phyloP scores from a whole-genome alignment of 2,329 filamentous ascomycete genomes.

The Dactylellina parvicollis region DNA sequence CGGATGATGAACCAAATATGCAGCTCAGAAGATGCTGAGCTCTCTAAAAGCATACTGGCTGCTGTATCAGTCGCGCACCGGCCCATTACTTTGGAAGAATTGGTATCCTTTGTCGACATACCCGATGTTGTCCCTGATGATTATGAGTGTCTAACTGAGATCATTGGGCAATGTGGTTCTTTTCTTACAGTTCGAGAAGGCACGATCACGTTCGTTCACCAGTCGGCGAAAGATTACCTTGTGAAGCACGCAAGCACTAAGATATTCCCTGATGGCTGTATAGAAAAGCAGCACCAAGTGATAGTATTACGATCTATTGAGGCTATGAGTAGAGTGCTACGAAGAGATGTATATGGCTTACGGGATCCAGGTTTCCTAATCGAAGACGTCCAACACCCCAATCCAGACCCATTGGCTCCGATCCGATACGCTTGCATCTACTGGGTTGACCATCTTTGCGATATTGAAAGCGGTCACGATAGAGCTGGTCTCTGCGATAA shows the following conservation, averaged over 20 bases:
- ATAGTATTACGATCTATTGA: neutral
- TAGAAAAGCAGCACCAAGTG: conserved; percentile 57
- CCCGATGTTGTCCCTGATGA: conserved; percentile 47
- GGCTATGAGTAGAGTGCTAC: neutral
- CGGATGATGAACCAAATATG: conserved; percentile 61
- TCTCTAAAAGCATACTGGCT: conserved; percentile 61
- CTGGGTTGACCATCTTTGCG: conserved; percentile 60
- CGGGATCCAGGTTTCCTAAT: conserved; percentile 39
- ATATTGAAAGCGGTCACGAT: conserved; percentile 1
- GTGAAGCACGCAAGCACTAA: conserved; percentile 48
- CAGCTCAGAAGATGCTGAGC: conserved; percentile 57
- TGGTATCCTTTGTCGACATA: conserved; percentile 1
- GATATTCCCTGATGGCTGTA: conserved; percentile 59
- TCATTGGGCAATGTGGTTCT: conserved; percentile 62
- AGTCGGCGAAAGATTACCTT: conserved; percentile 64
- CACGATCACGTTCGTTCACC: conserved; percentile 62
- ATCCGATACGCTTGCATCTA: conserved; percentile 60
- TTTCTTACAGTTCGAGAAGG: conserved; percentile 61
- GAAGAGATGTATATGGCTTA: neutral
- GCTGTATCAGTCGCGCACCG: conserved; percentile 17
- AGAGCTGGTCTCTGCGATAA: neutral
- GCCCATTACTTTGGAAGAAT: neutral
- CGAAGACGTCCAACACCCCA: conserved; percentile 53
- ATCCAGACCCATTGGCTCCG: conserved; percentile 58
- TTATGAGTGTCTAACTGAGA: conserved; percentile 54